Evolutionary conservation across 768 basidiomycete genomes (phyloP).

Genomic region (Podaxis rugospora): DNA sequence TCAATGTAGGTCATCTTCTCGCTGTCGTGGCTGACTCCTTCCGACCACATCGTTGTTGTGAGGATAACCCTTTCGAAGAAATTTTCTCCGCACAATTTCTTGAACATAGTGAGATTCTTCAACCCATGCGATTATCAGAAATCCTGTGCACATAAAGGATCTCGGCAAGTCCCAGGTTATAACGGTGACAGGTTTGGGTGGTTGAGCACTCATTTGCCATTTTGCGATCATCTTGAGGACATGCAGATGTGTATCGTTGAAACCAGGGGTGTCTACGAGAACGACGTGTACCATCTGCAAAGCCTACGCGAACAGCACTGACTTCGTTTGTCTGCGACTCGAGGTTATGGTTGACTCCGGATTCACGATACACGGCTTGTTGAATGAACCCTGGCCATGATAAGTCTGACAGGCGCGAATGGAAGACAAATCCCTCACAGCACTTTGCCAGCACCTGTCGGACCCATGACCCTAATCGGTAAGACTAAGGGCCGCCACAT

Average conservation of each 20-base stretch:
- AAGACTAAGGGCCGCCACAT: background rate
- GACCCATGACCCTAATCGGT: background rate
- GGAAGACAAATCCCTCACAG: background rate
- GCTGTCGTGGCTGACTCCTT: background rate
- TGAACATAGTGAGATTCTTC: conserved; percentile 10
- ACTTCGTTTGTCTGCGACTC: background rate
- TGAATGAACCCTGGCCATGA: background rate
- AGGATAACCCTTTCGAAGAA: background rate
- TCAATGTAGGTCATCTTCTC: background rate
- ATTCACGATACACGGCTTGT: background rate
- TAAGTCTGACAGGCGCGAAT: background rate
- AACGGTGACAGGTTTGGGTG: background rate
- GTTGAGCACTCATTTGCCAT: background rate
- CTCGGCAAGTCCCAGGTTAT: background rate
- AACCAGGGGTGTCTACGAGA: background rate
- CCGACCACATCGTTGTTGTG: background rate
- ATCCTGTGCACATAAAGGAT: conserved; percentile 14
- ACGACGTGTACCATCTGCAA: background rate
- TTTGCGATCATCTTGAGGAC: background rate
- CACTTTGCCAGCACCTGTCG: background rate
- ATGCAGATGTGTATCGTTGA: background rate
- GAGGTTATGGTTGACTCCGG: background rate
- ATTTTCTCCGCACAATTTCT: conserved; percentile 15
- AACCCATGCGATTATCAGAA: conserved; percentile 6
- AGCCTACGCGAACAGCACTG: background rate